Conservation (phyloP, 2,329 filamentous ascomycete species). For the Monilinia fructicola region DNA sequence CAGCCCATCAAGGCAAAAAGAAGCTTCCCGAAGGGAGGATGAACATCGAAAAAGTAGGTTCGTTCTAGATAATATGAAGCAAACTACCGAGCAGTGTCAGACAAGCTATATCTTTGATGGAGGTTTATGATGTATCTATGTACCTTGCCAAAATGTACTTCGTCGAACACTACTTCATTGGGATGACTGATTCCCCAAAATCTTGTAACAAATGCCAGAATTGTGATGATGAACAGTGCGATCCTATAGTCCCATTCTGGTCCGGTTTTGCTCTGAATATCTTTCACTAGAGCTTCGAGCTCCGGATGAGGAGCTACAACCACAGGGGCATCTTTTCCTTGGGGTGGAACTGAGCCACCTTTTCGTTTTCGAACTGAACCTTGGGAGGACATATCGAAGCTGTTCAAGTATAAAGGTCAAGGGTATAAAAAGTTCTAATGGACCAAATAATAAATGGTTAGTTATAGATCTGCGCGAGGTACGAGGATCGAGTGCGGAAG, state of each 20-base stretch:
- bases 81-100: slow-evolving; percentile 51
- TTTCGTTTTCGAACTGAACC: slow-evolving; percentile 40
- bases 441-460: slow-evolving; percentile 28
- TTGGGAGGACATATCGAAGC: slow-evolving; percentile 38
- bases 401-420: slow-evolving; percentile 23
- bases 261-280: slow-evolving; percentile 44
- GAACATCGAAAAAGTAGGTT: slow-evolving; percentile 99
- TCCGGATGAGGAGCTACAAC: slow-evolving; percentile 43
- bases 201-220: slow-evolving; percentile 82
- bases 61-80: slow-evolving; percentile 85
- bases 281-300: slow-evolving; percentile 52
- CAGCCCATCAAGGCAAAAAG: slow-evolving; percentile 96
- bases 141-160: slow-evolving; percentile 99
- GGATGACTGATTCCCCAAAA: slow-evolving; percentile 97
- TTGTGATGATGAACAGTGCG: slow-evolving; percentile 72
- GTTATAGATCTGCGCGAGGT: slow-evolving; percentile 26
- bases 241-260: slow-evolving; percentile 85
- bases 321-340: slow-evolving; percentile 49
- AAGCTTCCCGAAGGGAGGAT: slow-evolving; percentile 96
- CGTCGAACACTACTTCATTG: slow-evolving; percentile 96
- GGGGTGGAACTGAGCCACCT: slow-evolving; percentile 49
- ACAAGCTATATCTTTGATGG: slow-evolving; percentile 19
- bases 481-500: slow-evolving; percentile 19
- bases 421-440: slow-evolving; percentile 27
- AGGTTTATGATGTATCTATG: background rate